Base-by-base conservation (phyloP, 2,329 filamentous ascomycete genomes). In the Venturia nashicola region DNA sequence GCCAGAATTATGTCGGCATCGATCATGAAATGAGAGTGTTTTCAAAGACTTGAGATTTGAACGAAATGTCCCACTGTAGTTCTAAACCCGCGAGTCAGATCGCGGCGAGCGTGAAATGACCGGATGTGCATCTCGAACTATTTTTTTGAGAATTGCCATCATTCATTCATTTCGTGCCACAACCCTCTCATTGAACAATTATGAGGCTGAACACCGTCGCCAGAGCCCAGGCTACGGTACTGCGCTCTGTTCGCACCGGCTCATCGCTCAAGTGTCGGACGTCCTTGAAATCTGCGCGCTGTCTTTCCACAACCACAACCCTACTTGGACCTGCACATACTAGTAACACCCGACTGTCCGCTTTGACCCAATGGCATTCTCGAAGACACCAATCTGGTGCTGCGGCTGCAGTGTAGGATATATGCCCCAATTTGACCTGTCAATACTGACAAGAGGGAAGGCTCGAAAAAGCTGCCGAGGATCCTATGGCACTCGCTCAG, bases 401-500 rank as follows among this genome's bases (percentile, higher is more conserved):
- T 43, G 70, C 70, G 14, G 69, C 69, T 61, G 69, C 68, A 48
- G 67, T 70, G 69, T 70, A 67, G 59, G 69, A 64, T 18, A 20
- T 40, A 1, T 14, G 20, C 18, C 46, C 20, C 32, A 3, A 8
- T 60, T 12, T 39, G 64, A 36, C 16, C 36, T 20, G 18, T 36
- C 36, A 64, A 23, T 12, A 14, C 32, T 36, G 36, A 61, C 16
- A 42, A 14, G 11, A 46, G 16, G 16, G 40, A 27, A 60, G 54
- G 7, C 51, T 81, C 61, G 83, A 86, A 71, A 78, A 84, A 68
- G 84, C 84, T 18, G 77, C 80, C 51, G 78, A 80, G 61, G 80
- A 84, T 68, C 83, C 84, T 9, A 78, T 80, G 51, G 74, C 76
- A 55, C 76, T 88, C 61, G 79, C 83, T 2, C 83, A 86, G 72